Evolutionary conservation across 176 grass and related monocot species (phyloP), one percentile per base, ranked within the genome.

Genomic region (Typha latifolia): DNA sequence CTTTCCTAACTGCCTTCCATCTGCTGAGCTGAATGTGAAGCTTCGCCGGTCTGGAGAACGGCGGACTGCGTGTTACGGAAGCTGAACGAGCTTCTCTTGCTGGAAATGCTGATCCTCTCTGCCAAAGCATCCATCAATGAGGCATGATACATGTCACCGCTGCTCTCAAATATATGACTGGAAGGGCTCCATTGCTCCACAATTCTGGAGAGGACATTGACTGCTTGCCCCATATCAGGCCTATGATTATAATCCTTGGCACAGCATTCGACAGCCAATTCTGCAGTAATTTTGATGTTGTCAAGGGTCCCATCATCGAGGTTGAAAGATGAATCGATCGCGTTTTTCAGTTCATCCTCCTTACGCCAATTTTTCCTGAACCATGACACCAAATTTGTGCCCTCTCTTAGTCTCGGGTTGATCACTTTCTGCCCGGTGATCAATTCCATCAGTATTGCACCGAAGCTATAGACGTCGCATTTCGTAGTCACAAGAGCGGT

Each of bases 401-500:
- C 88, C 34, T 91, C 92, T 74, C 91, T 88, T 49, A 86, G 82
- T 24, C 76, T 81, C 29, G 89, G 82, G 66, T 91, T 88, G 21
- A 96, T 79, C 0, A 82, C 92, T 74, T 77, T 96, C 47, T 88
- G 88, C 47, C 92, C 92, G 3, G 88, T 91, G 23, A 96, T 81
- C 62, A 96, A 75, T 72, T 96, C 92, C 92, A 96, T 91, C 61
- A 96, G 74, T 49, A 96, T 91, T 74, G 91, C 92, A 19, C 92
- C 92, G 69, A 91, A 96, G 82, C 92, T 96, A 62, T 88, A 96
- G 55, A 96, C 92, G 72, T 96, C 88, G 13, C 80, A 85, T 80
- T 96, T 91, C 77, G 87, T 96, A 6, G 92, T 96, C 68, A 96
- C 92, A 14, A 85, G 92, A 34, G 88, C 92, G 24, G 92, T 91